Conservation (phyloP, 306 rosid species). For the Pyrus communis region DNA sequence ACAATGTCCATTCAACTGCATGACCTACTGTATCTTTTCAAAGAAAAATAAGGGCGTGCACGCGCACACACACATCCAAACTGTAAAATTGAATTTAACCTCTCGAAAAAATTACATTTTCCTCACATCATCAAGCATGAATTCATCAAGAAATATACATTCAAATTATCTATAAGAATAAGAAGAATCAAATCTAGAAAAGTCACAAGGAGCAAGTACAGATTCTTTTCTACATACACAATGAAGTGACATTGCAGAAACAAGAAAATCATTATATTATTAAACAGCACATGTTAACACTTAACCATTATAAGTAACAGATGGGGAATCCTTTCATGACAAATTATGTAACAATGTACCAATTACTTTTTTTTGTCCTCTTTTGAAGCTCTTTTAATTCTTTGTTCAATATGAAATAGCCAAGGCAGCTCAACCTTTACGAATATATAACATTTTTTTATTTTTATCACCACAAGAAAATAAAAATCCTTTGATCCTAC, state of each 20-base stretch:
- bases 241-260: background rate
- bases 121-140: background rate
- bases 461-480: background rate
- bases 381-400: background rate
- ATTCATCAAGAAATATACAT: background rate
- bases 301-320: no score
- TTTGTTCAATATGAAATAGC: background rate
- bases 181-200: background rate
- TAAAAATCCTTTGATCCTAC: background rate
- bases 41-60: background rate
- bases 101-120: background rate
- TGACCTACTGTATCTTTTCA: background rate
- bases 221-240: background rate
- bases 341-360: background rate
- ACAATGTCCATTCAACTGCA: background rate
- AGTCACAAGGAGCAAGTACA: background rate
- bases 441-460: background rate
- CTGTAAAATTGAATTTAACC: background rate
- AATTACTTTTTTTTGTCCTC: background rate
- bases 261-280: no score
- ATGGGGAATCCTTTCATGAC: background rate
- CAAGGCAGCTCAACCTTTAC: background rate
- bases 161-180: background rate
- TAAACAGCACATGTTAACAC: no score
- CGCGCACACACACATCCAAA: background rate